phyloP scores from a whole-genome alignment of 306 rosid genomes.

The Glycyrrhiza uralensis region DNA sequence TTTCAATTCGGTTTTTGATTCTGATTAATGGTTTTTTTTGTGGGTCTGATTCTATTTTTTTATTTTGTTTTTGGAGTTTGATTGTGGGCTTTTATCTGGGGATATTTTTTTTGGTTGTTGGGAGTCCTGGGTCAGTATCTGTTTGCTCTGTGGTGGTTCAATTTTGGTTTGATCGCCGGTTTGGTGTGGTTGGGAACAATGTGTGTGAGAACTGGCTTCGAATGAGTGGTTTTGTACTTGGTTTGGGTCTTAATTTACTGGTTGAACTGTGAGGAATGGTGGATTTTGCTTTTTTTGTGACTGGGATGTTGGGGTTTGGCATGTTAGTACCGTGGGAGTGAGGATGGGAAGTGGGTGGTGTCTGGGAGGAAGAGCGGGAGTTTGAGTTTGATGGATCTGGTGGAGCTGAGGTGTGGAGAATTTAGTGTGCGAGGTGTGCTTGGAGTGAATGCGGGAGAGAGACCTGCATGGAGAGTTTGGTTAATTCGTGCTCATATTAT shows the following conservation, averaged over 20 bases:
- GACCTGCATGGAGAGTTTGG: not conserved
- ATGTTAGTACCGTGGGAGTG: not conserved
- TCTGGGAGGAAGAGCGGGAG: not conserved
- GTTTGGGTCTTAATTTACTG: conserved; percentile 18
- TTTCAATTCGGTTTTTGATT: conserved; percentile 16
- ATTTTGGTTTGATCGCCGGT: conserved; percentile 21
- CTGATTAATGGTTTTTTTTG: not conserved
- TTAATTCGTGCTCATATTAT: not conserved
- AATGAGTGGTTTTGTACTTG: not conserved
- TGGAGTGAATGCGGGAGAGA: not conserved
- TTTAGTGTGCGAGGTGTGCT: not conserved
- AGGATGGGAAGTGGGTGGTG: not conserved
- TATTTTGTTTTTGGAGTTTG: not conserved
- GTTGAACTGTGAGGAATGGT: not conserved
- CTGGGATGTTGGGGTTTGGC: not conserved
- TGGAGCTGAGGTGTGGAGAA: conserved; percentile 8
- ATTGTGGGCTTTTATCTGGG: not conserved
- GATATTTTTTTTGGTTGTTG: not conserved
- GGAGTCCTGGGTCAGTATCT: conserved; percentile 6
- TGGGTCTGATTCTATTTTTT: not conserved
- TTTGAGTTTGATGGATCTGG: conserved; percentile 16
- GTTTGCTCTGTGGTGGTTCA: conserved; percentile 19
- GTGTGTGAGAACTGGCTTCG: conserved; percentile 21
- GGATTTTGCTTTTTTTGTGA: not conserved
- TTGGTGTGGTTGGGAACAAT: conserved; percentile 28